Base-by-base conservation (phyloP, 768 basidiomycete genomes). In the Phaeotremella skinneri region DNA sequence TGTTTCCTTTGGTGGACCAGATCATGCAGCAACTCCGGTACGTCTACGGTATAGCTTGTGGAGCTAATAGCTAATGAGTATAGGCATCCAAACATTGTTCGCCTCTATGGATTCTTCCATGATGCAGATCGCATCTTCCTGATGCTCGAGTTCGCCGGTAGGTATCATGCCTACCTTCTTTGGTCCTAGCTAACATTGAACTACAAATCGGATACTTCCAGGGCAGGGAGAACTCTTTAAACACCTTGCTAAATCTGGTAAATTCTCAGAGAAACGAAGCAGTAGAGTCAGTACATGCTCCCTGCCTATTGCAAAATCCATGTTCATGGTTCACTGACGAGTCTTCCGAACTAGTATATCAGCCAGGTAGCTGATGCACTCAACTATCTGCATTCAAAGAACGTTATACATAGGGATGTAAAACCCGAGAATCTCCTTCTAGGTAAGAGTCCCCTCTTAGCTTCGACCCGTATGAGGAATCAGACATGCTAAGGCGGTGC, bases 351-450 rank as follows among this genome's bases (percentile, higher is more conserved):
- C 29, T 80, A 91, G 76, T 99, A 99, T 78, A 87, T 97, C 63
- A 88, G 91, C 72, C 94, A 98, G 76, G 96, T 98, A 88, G 88
- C 93, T 6, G 93, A 97, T 76, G 96, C 93, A 4, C 80, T 99
- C 50, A 81, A 81, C 14, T 98, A 99, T 75, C 82, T 98, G 9
- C 96, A 99, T 71, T 79, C 81, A 47, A 97, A 98, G 71, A 90
- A 98, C 70, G 90, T 99, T 70, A 99, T 98, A 52, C 96, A 99
- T 78, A 85, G 96, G 26, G 96, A 99, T 70, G 98, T 99, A 80
- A 99, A 99, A 78, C 96, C 96, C 0, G 94, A 99, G 79, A 99
- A 99, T 76, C 79, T 99, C 45, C 82, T 99, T 26, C 79, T 98
- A 5, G 93, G 93, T 11, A 84, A 27, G 57, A n/a, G 29, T 39